A percentile compares a stretch with the other conserved stretches of the same genome.
phyloP scores from a whole-genome alignment of 2,329 filamentous ascomycete species.

The Cladosporium sp. region DNA sequence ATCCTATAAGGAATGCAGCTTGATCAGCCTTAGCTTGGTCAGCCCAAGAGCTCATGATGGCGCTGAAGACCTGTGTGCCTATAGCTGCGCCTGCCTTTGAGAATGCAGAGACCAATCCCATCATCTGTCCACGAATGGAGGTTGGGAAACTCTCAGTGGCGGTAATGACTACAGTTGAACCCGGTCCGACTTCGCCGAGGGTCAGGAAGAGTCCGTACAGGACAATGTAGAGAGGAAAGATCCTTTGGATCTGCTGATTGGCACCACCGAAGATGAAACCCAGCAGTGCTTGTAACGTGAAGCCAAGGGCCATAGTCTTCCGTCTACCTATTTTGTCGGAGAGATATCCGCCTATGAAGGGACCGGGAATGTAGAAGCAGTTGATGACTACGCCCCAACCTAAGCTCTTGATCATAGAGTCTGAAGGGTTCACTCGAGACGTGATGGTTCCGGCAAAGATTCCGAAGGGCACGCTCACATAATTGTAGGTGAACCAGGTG shows the following conservation, averaged over 20 bases:
- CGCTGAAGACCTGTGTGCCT: slow-evolving; percentile 74
- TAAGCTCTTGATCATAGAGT: slow-evolving; percentile 66
- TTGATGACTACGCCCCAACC: slow-evolving; percentile 88
- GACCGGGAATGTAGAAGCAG: slow-evolving; percentile 80
- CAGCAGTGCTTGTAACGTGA: slow-evolving; percentile 66
- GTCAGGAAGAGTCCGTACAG: slow-evolving; percentile 73
- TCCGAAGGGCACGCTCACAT: slow-evolving; percentile 75
- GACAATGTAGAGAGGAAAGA: slow-evolving; percentile 57
- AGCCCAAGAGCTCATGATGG: slow-evolving; percentile 53
- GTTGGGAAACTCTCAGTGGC: slow-evolving; percentile 84
- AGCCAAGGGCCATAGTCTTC: slow-evolving; percentile 66
- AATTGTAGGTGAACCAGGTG: slow-evolving; percentile 75
- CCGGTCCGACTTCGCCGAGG: slow-evolving; percentile 71
- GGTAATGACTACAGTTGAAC: slow-evolving; percentile 63
- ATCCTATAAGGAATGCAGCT: slow-evolving; percentile 82
- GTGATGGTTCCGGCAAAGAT: slow-evolving; percentile 79
- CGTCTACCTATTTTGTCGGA: slow-evolving; percentile 74
- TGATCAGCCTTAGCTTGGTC: slow-evolving; percentile 58
- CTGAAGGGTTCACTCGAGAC: slow-evolving; percentile 51
- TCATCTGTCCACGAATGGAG: slow-evolving; percentile 71
- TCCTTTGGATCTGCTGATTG: slow-evolving; percentile 29
- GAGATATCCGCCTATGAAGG: slow-evolving; percentile 68
- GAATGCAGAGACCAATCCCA: slow-evolving; percentile 63
- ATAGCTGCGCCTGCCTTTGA: slow-evolving; percentile 75
- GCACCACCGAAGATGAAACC: slow-evolving; percentile 83